Percentiles rank a stretch among this genome's conserved stretches.
phyloP scores from a whole-genome alignment of 2,329 filamentous ascomycete species.

The Ascocoryne sarcoides region DNA sequence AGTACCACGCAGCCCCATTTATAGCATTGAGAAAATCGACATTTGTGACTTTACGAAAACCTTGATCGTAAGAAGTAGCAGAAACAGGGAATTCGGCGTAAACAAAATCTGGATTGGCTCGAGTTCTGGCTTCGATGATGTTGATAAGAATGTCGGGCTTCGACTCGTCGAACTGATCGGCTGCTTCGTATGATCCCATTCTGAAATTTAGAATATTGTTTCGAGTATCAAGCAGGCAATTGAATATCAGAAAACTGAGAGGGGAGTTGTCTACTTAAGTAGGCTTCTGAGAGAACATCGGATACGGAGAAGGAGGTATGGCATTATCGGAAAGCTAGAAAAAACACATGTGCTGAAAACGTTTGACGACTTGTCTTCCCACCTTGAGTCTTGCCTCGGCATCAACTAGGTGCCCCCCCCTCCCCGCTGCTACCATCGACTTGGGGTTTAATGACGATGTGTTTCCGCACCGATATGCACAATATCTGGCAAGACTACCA shows the following conservation, averaged over 20 bases:
- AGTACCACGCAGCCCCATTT: constrained; percentile 17
- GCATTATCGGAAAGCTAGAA: not conserved
- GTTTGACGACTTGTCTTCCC: not conserved
- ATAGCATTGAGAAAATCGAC: constrained; percentile 15
- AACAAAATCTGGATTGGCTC: constrained; percentile 4
- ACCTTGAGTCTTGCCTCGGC: not conserved
- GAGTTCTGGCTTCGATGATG: constrained; percentile 3
- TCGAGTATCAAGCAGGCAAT: not conserved
- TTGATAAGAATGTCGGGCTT: not conserved
- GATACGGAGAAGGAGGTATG: not conserved
- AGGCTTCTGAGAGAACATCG: not conserved
- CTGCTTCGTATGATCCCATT: not conserved
- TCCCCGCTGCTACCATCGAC: not conserved
- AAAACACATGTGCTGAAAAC: not conserved
- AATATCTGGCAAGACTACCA: not conserved
- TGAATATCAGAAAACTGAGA: not conserved
- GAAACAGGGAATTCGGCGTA: constrained; percentile 11
- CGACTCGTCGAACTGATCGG: not conserved
- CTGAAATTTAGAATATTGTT: not conserved
- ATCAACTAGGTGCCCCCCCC: not conserved
- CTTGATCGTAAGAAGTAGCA: constrained; percentile 5
- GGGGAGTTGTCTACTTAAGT: not conserved
- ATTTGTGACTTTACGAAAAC: constrained; percentile 13
- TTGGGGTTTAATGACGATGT: not conserved
- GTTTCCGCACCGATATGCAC: not conserved